A percentile compares a stretch with the other conserved stretches of the same genome.
Conservation (phyloP, 2,329 filamentous ascomycete species). For the Purpureocillium takamizusanense region DNA sequence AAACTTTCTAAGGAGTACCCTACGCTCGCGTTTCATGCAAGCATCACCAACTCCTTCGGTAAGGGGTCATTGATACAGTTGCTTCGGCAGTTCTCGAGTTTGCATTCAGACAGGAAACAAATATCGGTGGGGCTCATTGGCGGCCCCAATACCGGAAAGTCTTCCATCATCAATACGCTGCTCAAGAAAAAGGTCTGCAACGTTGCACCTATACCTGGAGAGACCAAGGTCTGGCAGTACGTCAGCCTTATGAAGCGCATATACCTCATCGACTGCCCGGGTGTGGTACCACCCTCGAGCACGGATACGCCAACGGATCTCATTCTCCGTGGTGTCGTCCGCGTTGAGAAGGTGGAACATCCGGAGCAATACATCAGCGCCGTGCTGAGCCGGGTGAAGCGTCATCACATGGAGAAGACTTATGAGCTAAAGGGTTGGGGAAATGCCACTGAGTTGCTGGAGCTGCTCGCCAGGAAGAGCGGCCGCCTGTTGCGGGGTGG, state of each 20-base stretch:
- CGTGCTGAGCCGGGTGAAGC: constrained; percentile 71
- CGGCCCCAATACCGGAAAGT: constrained; percentile 85
- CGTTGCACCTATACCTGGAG: constrained; percentile 88
- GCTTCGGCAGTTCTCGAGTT: constrained; percentile 81
- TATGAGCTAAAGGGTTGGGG: constrained; percentile 80
- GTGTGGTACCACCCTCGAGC: constrained; percentile 84
- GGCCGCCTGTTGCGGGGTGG: constrained; percentile 82
- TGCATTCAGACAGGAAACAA: constrained; percentile 88
- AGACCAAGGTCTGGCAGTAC: constrained; percentile 98
- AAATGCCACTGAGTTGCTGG: constrained; percentile 73
- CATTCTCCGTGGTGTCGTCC: constrained; percentile 79
- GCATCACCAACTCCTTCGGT: constrained; percentile 91
- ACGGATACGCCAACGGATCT: constrained; percentile 81
- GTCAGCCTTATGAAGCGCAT: constrained; percentile 92
- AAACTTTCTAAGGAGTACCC: constrained; percentile 83
- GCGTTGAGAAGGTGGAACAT: constrained; percentile 93
- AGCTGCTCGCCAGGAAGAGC: constrained; percentile 76
- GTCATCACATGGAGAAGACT: constrained; percentile 82
- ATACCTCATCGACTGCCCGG: constrained; percentile 86
- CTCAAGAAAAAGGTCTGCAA: constrained; percentile 90
- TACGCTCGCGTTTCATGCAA: constrained; percentile 89
- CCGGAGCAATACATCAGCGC: constrained; percentile 92
- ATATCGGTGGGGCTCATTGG: constrained; percentile 82
- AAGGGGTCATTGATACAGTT: constrained; percentile 91
- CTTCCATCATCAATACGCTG: constrained; percentile 92